Percentiles rank a stretch among this genome's conserved stretches.
Evolutionary conservation across 805 yeast genomes (phyloP).

Genomic region (Nakazawaea ernobii): DNA sequence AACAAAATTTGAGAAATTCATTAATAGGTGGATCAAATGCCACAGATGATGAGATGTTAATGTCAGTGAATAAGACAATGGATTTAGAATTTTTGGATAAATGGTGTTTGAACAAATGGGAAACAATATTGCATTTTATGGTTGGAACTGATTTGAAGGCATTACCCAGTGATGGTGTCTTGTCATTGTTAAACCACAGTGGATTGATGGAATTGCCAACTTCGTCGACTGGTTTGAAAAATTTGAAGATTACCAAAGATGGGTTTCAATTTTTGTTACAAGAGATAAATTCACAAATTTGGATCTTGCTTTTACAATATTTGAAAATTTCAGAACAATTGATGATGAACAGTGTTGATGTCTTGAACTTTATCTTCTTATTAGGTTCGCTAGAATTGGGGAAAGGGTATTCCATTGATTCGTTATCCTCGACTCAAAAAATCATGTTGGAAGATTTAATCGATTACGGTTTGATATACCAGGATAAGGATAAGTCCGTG

Average conservation of each 20-base stretch:
- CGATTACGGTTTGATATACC: constrained; percentile 86
- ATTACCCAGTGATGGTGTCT: constrained; percentile 76
- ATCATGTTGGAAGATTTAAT: constrained; percentile 84
- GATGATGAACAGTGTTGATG: constrained; percentile 94
- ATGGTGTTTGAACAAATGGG: constrained; percentile 90
- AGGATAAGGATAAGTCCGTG: constrained; percentile 23
- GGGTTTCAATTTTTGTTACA: constrained; percentile 94
- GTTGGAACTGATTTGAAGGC: constrained; percentile 79
- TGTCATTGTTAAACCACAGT: constrained; percentile 69
- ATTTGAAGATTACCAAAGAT: constrained; percentile 71
- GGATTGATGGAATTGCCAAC: constrained; percentile 76
- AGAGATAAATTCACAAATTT: constrained; percentile 88
- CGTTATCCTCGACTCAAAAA: constrained; percentile 73
- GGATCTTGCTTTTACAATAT: constrained; percentile 88
- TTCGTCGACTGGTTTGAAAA: constrained; percentile 13
- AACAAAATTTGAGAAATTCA: constrained; percentile 72
- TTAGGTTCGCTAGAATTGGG: constrained; percentile 91
- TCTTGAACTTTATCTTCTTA: constrained; percentile 87
- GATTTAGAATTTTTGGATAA: constrained; percentile 63
- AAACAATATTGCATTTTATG: constrained; percentile 92
- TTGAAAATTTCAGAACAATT: constrained; percentile 76
- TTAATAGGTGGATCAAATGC: constrained; percentile 88
- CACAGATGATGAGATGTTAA: constrained; percentile 24
- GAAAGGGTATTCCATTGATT: constrained; percentile 67
- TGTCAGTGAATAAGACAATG: constrained; percentile 27